Percentiles rank a stretch among this genome's conserved stretches.
These are phyloP conservation scores for Coccomyxa subellipsoidea DNA, from an alignment of 163 green algal species.

Conservation along the genomic window DNA sequence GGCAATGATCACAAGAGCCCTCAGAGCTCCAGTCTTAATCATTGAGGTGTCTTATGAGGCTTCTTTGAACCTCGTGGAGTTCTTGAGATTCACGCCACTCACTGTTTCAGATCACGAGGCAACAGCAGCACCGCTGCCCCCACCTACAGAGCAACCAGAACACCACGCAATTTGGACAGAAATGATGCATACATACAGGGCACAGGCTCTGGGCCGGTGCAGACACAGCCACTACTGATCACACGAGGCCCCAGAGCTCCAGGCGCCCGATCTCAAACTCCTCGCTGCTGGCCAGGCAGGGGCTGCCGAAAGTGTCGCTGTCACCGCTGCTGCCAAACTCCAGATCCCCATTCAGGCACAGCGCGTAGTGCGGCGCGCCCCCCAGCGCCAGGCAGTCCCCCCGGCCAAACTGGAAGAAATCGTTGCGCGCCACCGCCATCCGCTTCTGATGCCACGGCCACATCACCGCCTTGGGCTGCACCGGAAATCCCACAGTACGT, in stretches of 20 bases:
- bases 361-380: slow-evolving; percentile 62
- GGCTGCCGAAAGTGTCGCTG: slow-evolving; percentile 75
- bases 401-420: slow-evolving; percentile 77
- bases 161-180: no score
- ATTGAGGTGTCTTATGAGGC: no score
- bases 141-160: no score
- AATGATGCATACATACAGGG: no score
- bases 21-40: no score
- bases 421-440: slow-evolving; percentile 41
- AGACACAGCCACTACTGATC: neutral
- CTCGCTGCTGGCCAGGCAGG: slow-evolving; percentile 57
- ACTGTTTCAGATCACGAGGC: no score
- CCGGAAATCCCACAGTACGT: neutral
- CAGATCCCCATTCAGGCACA: slow-evolving; percentile 71
- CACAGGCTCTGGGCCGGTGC: no score
- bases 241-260: slow-evolving; percentile 70
- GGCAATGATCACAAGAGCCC: no score
- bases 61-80: no score
- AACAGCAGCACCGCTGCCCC: no score
- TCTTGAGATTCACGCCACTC: no score
- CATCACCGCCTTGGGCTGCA: slow-evolving; percentile 27
- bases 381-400: slow-evolving; percentile 64
- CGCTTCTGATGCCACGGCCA: slow-evolving; percentile 38
- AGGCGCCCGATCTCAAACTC: slow-evolving; percentile 75
- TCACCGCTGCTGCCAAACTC: slow-evolving; percentile 56